These are phyloP conservation scores for Kwoniella botswanensis DNA, from an alignment of 768 basidiomycete species.

Conservation along the genomic window DNA sequence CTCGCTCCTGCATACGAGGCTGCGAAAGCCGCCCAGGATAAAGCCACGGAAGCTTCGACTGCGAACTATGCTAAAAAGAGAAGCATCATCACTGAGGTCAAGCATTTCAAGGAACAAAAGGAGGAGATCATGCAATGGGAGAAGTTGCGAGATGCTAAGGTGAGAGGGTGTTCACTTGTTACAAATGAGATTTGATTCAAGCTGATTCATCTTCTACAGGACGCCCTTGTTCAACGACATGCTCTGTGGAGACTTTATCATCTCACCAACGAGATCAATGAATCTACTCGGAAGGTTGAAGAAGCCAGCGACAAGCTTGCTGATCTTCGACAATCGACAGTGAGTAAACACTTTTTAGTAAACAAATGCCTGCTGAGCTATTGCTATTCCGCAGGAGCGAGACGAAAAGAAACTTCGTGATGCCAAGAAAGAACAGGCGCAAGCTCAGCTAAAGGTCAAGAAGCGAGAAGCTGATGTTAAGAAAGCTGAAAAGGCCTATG, in stretches of 20 bases:
- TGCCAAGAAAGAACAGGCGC: constrained; percentile 79
- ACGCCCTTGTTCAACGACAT: constrained; percentile 78
- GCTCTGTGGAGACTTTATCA: constrained; percentile 87
- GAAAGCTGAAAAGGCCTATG: constrained; percentile 85
- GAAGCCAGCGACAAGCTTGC: constrained; percentile 74
- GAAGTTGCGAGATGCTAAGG: constrained; percentile 72
- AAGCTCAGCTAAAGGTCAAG: constrained; percentile 72
- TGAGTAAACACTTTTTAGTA: constrained; percentile 20
- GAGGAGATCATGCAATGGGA: constrained; percentile 89
- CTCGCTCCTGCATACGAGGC: constrained; percentile 85
- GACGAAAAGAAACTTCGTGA: constrained; percentile 73
- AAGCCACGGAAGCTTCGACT: constrained; percentile 91
- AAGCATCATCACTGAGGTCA: constrained; percentile 91
- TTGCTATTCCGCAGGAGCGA: constrained; percentile 9
- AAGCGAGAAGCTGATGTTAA: constrained; percentile 87
- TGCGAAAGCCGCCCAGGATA: constrained; percentile 82
- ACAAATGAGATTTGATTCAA: neutral
- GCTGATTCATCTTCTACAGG: constrained; percentile 61
- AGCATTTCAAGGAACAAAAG: constrained; percentile 97
- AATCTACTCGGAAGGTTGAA: constrained; percentile 71
- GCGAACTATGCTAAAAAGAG: constrained; percentile 93
- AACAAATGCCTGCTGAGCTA: neutral
- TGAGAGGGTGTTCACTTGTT: constrained; percentile 57
- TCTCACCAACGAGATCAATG: constrained; percentile 80
- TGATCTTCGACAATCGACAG: constrained; percentile 72